Evolutionary conservation across 2,329 filamentous ascomycete genomes (phyloP), one percentile per base, ranked within the genome.

Genomic region (Fusarium oligoseptatum): DNA sequence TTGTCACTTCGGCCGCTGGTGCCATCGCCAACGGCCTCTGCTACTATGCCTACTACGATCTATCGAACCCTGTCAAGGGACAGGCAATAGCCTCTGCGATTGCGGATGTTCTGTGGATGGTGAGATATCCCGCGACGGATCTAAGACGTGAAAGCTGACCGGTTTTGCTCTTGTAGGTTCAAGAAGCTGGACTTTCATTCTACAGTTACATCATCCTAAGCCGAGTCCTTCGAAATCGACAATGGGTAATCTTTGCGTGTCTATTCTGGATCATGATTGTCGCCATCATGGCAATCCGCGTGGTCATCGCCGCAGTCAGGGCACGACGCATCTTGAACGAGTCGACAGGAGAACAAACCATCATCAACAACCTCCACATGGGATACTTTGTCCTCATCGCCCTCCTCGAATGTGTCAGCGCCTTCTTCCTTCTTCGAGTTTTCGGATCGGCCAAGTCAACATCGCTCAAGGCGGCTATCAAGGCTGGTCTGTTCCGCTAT

Each of bases 211-310:
- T 88, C 39, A 88, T 89, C 65, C 82, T 90, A 0, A 85, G 83
- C 17, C 84, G 86, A 32, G 84, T 89, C n/a, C 81, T 90, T 0
- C 85, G 84, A 66, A 84, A 86, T 60, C 75, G 73, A n/a, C 77
- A 77, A 17, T 80, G 81, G 70, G 79, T 83, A 2, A 81, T 87
- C 4, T 90, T 90, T 68, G 83, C 87, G 43, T 79, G 80, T 4
- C 84, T 92, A 6, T 88, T 92, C 73, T 92, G 90, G 71, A 87
- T 86, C 4, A 89, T 92, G 71, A 81, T 92, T 39, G 81, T 86
- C 1, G 82, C 89, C 11, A 88, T 91, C 41, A 78, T 82, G 2
- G 80, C 86, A 0, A 85, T 91, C 43, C 87, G 89, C 55, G 76
- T 86, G 11, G 71, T 77, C 15, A 85, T 86, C 45, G 77, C 82